Conservation (phyloP, 2,329 filamentous ascomycete genomes). For the Grosmannia serpens region DNA sequence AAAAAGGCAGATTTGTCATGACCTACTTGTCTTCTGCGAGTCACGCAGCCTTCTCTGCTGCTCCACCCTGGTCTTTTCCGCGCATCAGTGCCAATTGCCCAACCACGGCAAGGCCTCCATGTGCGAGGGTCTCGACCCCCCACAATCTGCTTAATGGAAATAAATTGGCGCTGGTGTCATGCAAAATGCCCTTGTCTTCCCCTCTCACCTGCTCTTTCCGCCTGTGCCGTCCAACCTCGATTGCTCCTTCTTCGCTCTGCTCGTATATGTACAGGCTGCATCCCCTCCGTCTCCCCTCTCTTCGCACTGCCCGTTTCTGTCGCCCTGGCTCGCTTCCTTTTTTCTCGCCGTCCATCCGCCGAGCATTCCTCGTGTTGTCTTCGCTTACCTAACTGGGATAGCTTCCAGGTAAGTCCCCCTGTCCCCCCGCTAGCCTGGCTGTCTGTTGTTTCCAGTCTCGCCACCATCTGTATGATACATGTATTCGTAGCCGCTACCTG, state of each 20-base stretch:
- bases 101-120: background rate
- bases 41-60: background rate
- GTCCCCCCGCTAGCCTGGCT: background rate
- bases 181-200: background rate
- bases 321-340: background rate
- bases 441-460: background rate
- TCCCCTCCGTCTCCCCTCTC: background rate
- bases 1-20: background rate
- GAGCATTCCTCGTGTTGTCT: background rate
- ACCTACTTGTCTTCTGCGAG: background rate
- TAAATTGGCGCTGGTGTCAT: background rate
- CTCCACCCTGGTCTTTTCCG: background rate
- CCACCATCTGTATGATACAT: background rate
- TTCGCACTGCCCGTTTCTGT: background rate
- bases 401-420: background rate
- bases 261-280: background rate
- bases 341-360: background rate
- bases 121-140: background rate
- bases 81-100: background rate
- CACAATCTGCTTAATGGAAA: background rate
- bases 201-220: background rate
- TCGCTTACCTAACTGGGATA: background rate
- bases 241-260: background rate
- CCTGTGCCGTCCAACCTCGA: background rate
- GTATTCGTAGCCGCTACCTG: background rate